Conservation (phyloP, 1,139 yeast genomes). For the Geotrichum armillariae region DNA sequence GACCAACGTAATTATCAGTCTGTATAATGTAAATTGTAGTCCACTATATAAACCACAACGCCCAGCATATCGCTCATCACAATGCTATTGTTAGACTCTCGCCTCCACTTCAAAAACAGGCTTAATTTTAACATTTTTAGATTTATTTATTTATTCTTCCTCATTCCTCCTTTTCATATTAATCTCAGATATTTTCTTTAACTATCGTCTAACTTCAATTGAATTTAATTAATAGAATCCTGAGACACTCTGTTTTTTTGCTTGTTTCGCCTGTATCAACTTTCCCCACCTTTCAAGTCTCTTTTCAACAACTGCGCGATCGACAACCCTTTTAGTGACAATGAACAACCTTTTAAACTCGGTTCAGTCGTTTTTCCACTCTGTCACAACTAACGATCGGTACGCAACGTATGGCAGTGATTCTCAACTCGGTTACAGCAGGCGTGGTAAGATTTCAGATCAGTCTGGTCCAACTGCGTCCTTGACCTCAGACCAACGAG, state of each 20-base stretch:
- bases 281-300: no score
- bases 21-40: background rate
- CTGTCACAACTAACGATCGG: slow-evolving; percentile 63
- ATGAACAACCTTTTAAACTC: slow-evolving; percentile 39
- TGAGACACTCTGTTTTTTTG: background rate
- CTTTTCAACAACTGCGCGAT: background rate
- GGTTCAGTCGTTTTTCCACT: slow-evolving; percentile 53
- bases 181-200: background rate
- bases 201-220: background rate
- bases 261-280: background rate
- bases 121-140: background rate
- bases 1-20: background rate
- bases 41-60: no score
- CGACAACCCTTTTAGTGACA: background rate
- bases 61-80: no score
- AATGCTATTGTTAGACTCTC: no score
- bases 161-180: slow-evolving; percentile 2
- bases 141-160: background rate
- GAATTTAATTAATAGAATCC: background rate
- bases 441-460: slow-evolving; percentile 23
- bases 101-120: no score
- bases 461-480: slow-evolving; percentile 24
- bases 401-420: slow-evolving; percentile 47
- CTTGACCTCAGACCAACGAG: slow-evolving; percentile 20
- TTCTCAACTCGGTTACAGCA: slow-evolving; percentile 11